Evolutionary conservation across 495 filamentous ascomycete species (phyloP).

Genomic region (Xylaria bambusicola): DNA sequence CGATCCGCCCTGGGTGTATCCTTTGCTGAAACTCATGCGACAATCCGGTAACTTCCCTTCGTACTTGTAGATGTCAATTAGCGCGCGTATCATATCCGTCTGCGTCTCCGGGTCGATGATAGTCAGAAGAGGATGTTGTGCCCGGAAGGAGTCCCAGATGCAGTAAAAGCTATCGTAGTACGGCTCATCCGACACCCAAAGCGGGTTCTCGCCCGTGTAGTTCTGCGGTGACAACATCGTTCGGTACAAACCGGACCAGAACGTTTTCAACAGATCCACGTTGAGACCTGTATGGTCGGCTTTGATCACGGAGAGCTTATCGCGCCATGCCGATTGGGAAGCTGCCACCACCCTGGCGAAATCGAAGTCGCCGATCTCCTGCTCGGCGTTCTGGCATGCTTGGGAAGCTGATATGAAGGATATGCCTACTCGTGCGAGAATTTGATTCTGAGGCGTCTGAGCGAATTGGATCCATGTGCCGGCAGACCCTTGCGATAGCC

Average conservation of each 20-base stretch:
- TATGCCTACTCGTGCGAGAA: constrained; percentile 63
- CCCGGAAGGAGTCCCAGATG: constrained; percentile 74
- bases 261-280: constrained; percentile 58
- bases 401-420: constrained; percentile 65
- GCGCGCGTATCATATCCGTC: constrained; percentile 64
- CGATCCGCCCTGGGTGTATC: constrained; percentile 71
- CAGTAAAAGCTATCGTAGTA: constrained; percentile 77
- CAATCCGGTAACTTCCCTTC: constrained; percentile 64
- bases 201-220: constrained; percentile 72
- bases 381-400: constrained; percentile 65
- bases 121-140: constrained; percentile 67
- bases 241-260: constrained; percentile 70
- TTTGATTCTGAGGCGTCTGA: constrained; percentile 38
- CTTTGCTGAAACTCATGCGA: constrained; percentile 64
- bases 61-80: constrained; percentile 70
- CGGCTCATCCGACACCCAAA: constrained; percentile 71
- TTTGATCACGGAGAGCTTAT: constrained; percentile 59
- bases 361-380: constrained; percentile 61
- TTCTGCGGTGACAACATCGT: constrained; percentile 69
- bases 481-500: constrained; percentile 56
- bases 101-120: constrained; percentile 66
- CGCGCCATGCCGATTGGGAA: constrained; percentile 59
- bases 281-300: constrained; percentile 57
- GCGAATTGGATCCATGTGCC: constrained; percentile 66
- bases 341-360: constrained; percentile 57